Percentiles rank a stretch among this genome's conserved stretches.
These are phyloP conservation scores for Tolypocladium endophyticum DNA, from an alignment of 2,329 filamentous ascomycete species.

Conservation along the genomic window DNA sequence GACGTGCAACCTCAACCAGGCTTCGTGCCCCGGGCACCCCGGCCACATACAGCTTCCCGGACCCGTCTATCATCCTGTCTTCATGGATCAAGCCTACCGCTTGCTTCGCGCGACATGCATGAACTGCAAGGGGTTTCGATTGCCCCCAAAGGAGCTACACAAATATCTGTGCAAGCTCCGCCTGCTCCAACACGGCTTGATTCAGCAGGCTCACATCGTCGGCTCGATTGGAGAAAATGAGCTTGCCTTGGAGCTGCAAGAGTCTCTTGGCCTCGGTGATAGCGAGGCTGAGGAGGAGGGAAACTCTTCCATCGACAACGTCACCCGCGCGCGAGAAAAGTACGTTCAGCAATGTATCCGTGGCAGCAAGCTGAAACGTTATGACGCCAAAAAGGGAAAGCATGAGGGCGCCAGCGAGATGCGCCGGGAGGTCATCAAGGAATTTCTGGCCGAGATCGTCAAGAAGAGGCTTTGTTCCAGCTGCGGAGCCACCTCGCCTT, in stretches of 20 bases:
- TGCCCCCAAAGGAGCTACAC: slow-evolving; percentile 67
- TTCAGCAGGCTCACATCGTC: slow-evolving; percentile 55
- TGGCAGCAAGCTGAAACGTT: slow-evolving; percentile 37
- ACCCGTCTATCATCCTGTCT: slow-evolving; percentile 91
- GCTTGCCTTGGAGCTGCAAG: slow-evolving; percentile 21
- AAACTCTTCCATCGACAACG: slow-evolving; percentile 37
- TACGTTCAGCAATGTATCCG: slow-evolving; percentile 69
- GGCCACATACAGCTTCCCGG: slow-evolving; percentile 93
- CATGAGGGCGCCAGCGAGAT: slow-evolving; percentile 75
- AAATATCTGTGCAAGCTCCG: slow-evolving; percentile 75
- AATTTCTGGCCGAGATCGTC: slow-evolving; percentile 67
- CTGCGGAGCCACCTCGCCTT: slow-evolving; percentile 62
- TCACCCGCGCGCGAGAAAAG: slow-evolving; percentile 41
- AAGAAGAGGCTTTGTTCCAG: slow-evolving; percentile 58
- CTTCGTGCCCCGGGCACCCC: slow-evolving; percentile 80
- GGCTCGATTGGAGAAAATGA: slow-evolving; percentile 39
- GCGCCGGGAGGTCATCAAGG: slow-evolving; percentile 65
- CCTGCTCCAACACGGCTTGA: slow-evolving; percentile 73
- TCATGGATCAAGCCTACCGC: slow-evolving; percentile 83
- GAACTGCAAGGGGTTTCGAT: slow-evolving; percentile 80
- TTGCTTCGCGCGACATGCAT: slow-evolving; percentile 79
- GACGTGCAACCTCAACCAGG: slow-evolving; percentile 78
- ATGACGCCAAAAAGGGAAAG: slow-evolving; percentile 51
- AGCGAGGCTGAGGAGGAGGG: slow-evolving; percentile 58
- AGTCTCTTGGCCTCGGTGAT: slow-evolving; percentile 30